Evolutionary conservation across 768 basidiomycete genomes (phyloP).

Genomic region (Rhizopogon vulgaris): DNA sequence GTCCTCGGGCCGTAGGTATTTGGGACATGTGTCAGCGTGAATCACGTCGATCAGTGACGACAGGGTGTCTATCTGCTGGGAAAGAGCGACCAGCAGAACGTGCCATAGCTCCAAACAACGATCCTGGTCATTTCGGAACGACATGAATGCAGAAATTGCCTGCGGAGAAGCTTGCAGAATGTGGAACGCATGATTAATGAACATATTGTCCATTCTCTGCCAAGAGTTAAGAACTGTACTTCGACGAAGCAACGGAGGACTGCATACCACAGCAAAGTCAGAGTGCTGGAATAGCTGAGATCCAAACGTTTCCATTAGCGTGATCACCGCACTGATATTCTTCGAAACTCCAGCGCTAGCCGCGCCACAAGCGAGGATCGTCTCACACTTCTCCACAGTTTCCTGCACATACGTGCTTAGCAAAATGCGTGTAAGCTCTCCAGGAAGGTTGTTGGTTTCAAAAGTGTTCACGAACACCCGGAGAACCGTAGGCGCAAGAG

Average conservation of each 20-base stretch:
- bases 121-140: conserved; percentile 29
- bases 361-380: conserved; percentile 11
- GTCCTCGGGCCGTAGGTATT: conserved; percentile 36
- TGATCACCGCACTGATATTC: conserved; percentile 26
- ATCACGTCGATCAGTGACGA: conserved; percentile 38
- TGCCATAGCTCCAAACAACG: conserved; percentile 39
- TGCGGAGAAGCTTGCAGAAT: conserved; percentile 35
- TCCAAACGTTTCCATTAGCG: conserved; percentile 48
- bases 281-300: conserved; percentile 40
- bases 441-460: conserved; percentile 35
- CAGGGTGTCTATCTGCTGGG: conserved; percentile 25
- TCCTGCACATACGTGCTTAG: conserved; percentile 12
- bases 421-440: conserved; percentile 19
- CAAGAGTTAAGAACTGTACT: background rate
- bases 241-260: background rate
- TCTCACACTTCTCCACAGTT: conserved; percentile 26
- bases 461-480: background rate
- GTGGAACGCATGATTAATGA: conserved; percentile 30
- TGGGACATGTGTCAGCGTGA: conserved; percentile 33
- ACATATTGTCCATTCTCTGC: conserved; percentile 43
- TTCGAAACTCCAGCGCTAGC: conserved; percentile 6
- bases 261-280: conserved; percentile 38
- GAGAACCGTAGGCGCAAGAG: background rate
- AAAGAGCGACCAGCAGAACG: conserved; percentile 38
- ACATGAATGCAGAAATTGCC: background rate